Percentiles rank a stretch among this genome's conserved stretches.
These are phyloP conservation scores for Dianthus caryophyllus DNA, from an alignment of 148 eudicot species.

Conservation along the genomic window DNA sequence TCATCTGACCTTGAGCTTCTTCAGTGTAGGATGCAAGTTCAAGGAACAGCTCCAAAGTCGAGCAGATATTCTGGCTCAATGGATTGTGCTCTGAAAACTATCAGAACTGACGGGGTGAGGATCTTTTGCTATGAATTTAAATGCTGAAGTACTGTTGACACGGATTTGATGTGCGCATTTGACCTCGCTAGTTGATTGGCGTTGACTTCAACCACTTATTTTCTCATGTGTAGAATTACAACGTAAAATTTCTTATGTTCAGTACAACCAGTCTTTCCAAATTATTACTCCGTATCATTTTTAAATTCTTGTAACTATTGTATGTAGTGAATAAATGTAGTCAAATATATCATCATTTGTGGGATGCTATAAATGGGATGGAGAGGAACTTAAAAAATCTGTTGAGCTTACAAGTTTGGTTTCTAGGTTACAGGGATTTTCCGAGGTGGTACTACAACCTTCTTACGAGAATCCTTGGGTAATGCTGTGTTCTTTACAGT, in stretches of 20 bases:
- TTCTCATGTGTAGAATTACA: no score
- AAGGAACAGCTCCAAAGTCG: conserved; percentile 59
- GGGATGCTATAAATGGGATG: not conserved
- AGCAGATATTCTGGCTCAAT: conserved; percentile 56
- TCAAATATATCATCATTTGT: no score
- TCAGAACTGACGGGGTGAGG: conserved; percentile 79
- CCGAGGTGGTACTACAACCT: conserved; percentile 80
- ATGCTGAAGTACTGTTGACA: no score
- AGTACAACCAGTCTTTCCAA: no score
- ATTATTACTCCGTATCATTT: no score
- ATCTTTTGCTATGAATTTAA: conserved; percentile 4
- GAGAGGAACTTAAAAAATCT: no score
- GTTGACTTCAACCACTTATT: no score
- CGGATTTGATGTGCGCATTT: no score
- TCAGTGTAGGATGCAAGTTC: conserved; percentile 99
- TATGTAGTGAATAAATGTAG: no score
- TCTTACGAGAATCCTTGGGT: conserved; percentile 72
- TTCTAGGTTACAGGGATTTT: conserved; percentile 74
- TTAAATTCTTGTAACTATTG: no score
- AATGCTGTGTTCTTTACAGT: conserved; percentile 79
- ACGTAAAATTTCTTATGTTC: no score
- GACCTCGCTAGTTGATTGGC: no score
- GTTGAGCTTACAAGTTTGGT: conserved; percentile 20
- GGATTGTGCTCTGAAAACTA: conserved; percentile 70
- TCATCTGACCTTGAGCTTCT: conserved; percentile 40